Base-by-base conservation (phyloP, 768 basidiomycete species). In the Pleurotus ostreatus region DNA sequence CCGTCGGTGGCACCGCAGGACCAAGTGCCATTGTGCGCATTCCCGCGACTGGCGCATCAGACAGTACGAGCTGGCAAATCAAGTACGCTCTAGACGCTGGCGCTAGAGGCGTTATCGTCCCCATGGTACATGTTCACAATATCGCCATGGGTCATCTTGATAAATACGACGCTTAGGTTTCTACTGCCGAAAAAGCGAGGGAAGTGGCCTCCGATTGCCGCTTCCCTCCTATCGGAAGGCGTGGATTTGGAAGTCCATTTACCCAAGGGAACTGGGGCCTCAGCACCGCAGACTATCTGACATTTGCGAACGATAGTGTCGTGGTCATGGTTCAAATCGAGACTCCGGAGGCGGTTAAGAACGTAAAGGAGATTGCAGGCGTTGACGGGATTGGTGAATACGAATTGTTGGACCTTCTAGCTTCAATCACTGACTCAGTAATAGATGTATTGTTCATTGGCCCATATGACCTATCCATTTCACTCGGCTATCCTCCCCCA, bases 51-150 rank as follows among this genome's bases (percentile, higher is more conserved):
- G 86, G 84, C 0, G 63, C 75, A 37, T 79, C 76, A 23, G 70
- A 71, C 0, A 78, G 80, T 59, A 82, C 83, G 2, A 75, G 76
- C 55, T 87, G 85, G 85, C 85, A 87, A 66, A 86, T 88, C 69
- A 88, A 88, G 69, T 75, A 83, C 58, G 85, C 81, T 0, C 75
- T 88, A 26, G 86, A 88, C 62, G 81, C 82, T 0, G 87, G 86
- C 4, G 86, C 86, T 15, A 72, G 75, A 23, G 85, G 87, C 0
- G 70, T 88, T 4, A 62, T 89, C 41, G 81, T 87, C 0, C 86
- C 87, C 3, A 84, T 88, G 84, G 84, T 88, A 61, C 71, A 55
- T 37, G 9, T 20, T 16, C 41, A 12, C 2, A 51, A 5, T 7
- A 18, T 26, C 20, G 45, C 22, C 11, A 56, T 52, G 25, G 12